phyloP scores from a whole-genome alignment of 2,329 filamentous ascomycete species.

The Talaromyces sp. region DNA sequence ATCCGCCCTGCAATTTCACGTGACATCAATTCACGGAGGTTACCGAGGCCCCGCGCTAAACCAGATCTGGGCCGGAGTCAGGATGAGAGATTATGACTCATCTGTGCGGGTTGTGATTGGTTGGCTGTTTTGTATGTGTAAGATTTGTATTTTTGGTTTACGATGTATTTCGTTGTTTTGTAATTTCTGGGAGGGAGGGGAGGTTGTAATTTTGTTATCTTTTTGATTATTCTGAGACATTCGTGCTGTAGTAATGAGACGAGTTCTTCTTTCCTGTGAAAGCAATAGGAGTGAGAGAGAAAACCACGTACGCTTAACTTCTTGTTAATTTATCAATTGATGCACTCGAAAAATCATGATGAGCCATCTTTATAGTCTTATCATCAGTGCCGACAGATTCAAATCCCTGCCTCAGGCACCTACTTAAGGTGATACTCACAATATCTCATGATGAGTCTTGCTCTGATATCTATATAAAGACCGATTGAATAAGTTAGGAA shows the following conservation, averaged over 20 bases:
- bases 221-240: background rate
- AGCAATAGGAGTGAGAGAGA: too few species aligned
- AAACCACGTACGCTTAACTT: too few species aligned
- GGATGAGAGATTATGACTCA: conserved; percentile 13
- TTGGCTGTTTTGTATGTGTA: background rate
- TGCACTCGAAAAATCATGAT: background rate
- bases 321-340: background rate
- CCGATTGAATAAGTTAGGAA: background rate
- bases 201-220: background rate
- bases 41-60: background rate
- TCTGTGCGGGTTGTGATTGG: conserved; percentile 5
- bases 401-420: background rate
- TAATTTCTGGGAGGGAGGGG: background rate
- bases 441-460: background rate
- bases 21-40: background rate
- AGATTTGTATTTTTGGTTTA: background rate
- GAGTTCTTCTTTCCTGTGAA: too few species aligned
- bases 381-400: background rate
- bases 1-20: background rate
- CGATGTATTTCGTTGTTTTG: background rate
- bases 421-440: background rate
- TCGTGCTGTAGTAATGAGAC: too few species aligned
- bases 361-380: background rate
- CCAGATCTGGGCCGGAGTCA: background rate
- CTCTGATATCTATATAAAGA: background rate